Conservation (phyloP, 2,329 filamentous ascomycete species). For the Hymenoscyphus scutula region DNA sequence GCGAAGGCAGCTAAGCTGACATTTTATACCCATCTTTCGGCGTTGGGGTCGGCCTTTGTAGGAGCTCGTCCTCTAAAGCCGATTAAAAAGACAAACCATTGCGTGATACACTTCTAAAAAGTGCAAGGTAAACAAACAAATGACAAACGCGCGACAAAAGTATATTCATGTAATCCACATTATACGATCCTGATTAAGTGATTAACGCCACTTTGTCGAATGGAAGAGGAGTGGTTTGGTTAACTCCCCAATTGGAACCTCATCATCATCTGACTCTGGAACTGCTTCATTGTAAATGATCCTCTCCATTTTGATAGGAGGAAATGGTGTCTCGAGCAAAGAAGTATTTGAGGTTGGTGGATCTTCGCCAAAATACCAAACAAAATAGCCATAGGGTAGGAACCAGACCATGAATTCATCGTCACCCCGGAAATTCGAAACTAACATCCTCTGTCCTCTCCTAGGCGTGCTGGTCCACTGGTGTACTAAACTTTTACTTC, state of each 20-base stretch:
- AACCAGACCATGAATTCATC: conserved; percentile 28
- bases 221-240: neutral
- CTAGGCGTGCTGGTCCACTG: neutral
- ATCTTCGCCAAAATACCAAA: conserved; percentile 27
- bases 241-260: neutral
- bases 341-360: neutral
- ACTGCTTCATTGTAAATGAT: neutral
- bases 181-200: too few relatives aligned
- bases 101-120: neutral
- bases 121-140: neutral
- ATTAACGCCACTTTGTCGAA: neutral
- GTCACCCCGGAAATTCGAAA: conserved; percentile 17
- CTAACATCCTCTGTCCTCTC: neutral
- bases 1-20: neutral
- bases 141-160: neutral
- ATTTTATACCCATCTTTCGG: neutral
- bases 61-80: neutral
- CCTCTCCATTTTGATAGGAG: neutral
- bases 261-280: neutral
- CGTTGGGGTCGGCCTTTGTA: neutral
- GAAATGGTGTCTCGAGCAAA: neutral
- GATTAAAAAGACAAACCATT: neutral
- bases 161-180: too few relatives aligned
- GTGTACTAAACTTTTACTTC: neutral
- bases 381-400: conserved; percentile 17